Evolutionary conservation across 2,329 filamentous ascomycete species (phyloP), one percentile per base, ranked within the genome.

Genomic region (Ophiocordyceps polyrhachis-furcata): DNA sequence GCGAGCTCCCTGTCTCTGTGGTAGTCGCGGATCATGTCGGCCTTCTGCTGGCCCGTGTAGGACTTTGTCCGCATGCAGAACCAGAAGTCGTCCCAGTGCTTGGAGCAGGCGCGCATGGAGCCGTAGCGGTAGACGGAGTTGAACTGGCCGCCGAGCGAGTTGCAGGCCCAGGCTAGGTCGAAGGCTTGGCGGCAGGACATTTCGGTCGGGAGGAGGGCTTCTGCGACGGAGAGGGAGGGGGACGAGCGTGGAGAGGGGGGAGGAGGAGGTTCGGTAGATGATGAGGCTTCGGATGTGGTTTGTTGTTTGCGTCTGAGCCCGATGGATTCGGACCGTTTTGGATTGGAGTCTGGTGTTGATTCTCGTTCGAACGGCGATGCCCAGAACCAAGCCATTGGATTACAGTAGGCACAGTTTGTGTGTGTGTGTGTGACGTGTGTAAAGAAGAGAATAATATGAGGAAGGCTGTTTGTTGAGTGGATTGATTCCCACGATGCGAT

Each of bases 1-100:
- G 73, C 73, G 49, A 68, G 62, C 55, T 75, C 71, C 61, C 79
- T 81, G 50, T 73, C 69, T 49, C 75, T 69, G 62, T 88, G 85
- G 61, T 80, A 76, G 42, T 76, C 75, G 48, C 69, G 68, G 45
- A 93, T 71, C 53, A 71, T 69, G 44, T 68, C 71, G 48, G 73
- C 76, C 54, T 76, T 76, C 51, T 76, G 65, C 40, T 70, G 63
- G 21, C 74, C 71, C 0, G 70, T 61, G 55, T 77, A 77, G 2
- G 72, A 71, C 55, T 81, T 79, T 35, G 79, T 79, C 50, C 84
- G 79, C 88, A 96, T 95, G 69, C 91, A 98, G 66, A 95, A 89
- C 83, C 88, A 93, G 63, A 94, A 96, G 62, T 94, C 84, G 49
- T 81, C 74, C 87, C 89, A 95, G 50, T 87, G 79, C 52, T 93